These are phyloP conservation scores for Wickerhamomyces chambardii DNA, from an alignment of 805 yeast species.

Conservation along the genomic window DNA sequence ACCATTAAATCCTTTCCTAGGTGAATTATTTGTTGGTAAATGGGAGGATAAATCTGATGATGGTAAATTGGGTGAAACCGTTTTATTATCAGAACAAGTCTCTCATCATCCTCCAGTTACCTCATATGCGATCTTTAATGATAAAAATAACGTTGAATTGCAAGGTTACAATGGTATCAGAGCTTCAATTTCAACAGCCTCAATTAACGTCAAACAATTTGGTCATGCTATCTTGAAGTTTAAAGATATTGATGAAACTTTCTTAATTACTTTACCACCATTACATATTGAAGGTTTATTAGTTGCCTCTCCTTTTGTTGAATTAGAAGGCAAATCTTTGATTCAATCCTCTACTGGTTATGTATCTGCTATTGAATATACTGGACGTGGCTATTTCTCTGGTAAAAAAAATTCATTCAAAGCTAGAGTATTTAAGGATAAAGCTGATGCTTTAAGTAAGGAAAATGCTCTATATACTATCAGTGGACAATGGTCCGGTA, in stretches of 20 bases:
- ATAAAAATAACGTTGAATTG: slow-evolving; percentile 53
- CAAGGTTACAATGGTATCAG: slow-evolving; percentile 89
- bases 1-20: slow-evolving; percentile 93
- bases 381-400: slow-evolving; percentile 91
- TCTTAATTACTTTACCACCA: slow-evolving; percentile 84
- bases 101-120: slow-evolving; percentile 97
- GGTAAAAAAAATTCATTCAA: slow-evolving; percentile 93
- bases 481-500: slow-evolving; percentile 88
- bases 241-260: slow-evolving; percentile 54
- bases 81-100: slow-evolving; percentile 84
- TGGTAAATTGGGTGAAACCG: slow-evolving; percentile 61
- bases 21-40: slow-evolving; percentile 88
- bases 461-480: slow-evolving; percentile 71
- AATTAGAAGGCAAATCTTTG: slow-evolving; percentile 80
- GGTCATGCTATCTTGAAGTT: slow-evolving; percentile 81
- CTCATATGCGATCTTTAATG: slow-evolving; percentile 79
- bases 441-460: slow-evolving; percentile 37
- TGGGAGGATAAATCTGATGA: slow-evolving; percentile 54
- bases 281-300: slow-evolving; percentile 91
- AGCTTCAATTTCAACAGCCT: slow-evolving; percentile 72
- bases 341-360: slow-evolving; percentile 81
- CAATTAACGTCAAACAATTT: slow-evolving; percentile 80
- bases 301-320: slow-evolving; percentile 90
- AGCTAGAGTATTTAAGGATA: slow-evolving; percentile 63
- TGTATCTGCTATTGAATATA: slow-evolving; percentile 62